Evolutionary conservation across 176 grass and related monocot genomes (phyloP), one percentile per base, ranked within the genome.

Genomic region (Aegilops tauschii): DNA sequence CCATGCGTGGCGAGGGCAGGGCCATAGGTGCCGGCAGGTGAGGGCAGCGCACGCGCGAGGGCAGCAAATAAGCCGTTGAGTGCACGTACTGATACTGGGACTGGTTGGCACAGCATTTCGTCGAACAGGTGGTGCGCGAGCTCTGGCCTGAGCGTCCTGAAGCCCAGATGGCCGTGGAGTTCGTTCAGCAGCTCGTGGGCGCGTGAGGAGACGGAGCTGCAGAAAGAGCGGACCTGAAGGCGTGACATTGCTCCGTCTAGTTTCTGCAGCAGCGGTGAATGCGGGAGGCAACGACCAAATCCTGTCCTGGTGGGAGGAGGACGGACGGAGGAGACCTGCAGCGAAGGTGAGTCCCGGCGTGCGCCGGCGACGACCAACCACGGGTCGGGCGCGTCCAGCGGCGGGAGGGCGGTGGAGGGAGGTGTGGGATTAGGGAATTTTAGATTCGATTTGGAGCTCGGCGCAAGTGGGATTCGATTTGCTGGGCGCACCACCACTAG

Each of bases 1-100:
- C 39, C 39, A 40, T 40, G 39, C 9, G 39, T 54, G 50, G 50
- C 5, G 14, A 54, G 50, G 16, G 16, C 16, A 54, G 16, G 50
- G 50, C 1, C 50, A 18, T 54, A 5, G 1, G 50, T 17, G 50
- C 50, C 17, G 50, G 1, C 0, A 0, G 50, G 0, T 0, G 50
- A 54, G 50, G 50, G 16, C 5, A 16, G 50, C 50, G 47, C 13
- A 50, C 47, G 47, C 47, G 47, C 13, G 0, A 50, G 47, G 4
- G 47, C 47, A 50, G 47, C 47, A 50, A 50, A 50, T 50, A 50
- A 50, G 47, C 47, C 47, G 13, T 16, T 5, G 47, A 50, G 47
- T 5, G 47, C 47, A 50, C 14, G 47, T 4, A 4, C 12, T 32
- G 64, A 14, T 31, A 66, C 29, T 12, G 28, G 0, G 28, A 31